Evolutionary conservation across 2,329 filamentous ascomycete species (phyloP), one percentile per base, ranked within the genome.

Genomic region (Didymella lethalis): DNA sequence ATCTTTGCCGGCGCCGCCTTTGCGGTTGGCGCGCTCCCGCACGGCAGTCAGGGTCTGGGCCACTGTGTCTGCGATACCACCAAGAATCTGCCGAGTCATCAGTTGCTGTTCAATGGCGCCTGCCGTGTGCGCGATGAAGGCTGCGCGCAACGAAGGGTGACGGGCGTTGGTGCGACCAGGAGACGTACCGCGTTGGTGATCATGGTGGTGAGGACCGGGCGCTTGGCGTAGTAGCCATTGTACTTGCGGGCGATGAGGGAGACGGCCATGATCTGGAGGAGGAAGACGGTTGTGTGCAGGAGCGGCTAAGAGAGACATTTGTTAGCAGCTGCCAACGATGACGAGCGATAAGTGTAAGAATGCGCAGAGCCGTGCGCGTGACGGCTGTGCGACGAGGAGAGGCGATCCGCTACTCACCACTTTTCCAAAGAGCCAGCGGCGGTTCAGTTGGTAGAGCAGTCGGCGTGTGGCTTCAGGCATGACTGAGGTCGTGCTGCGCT

Each of bases 201-300:
- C 94, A 99, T 99, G 79, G 96, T 99, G 63, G 95, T 99, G 72
- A 99, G 86, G 41, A 99, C 91, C 73, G 94, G 95, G 74, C 91
- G 90, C 74, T 93, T 89, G 67, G 92, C 89, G 85, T 98, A 99
- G 82, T 96, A 97, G 67, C 88, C 85, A 80, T 97, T 97, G 84
- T 96, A 99, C 75, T 92, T 91, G 70, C 91, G 86, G 45, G 89
- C 88, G 54, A 99, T 82, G 65, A 95, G 86, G 66, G 90, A 91
- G 63, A 94, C 86, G 77, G 96, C 88, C 58, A 88, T 88, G 88
- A 98, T 91, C 80, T 99, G 90, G 79, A 97, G 85, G 44, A 97
- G 78, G 77, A 97, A 90, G 64, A 97, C 86, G 72, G 96, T 83
- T 59, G 88, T 84, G 81, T 98, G 93, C 57, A 98, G 82, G 54